Conservation (phyloP, 345 rosid genomes). For the Raphanus raphanistrum region DNA sequence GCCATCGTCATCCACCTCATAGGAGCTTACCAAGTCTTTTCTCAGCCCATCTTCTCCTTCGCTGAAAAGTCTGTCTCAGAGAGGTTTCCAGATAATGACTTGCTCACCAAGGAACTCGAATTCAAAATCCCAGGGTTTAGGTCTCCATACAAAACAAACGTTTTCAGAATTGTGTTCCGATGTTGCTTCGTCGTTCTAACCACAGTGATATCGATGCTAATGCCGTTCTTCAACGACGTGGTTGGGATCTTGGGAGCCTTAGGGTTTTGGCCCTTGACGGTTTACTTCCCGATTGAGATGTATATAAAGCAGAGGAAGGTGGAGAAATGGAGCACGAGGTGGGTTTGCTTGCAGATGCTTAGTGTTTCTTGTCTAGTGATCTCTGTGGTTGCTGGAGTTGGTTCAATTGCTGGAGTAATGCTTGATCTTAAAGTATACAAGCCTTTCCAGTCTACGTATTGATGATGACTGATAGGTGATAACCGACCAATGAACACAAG, state of each 20-base stretch:
- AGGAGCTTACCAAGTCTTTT: conserved; percentile 76
- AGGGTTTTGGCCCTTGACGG: conserved; percentile 80
- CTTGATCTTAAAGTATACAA: conserved; percentile 45
- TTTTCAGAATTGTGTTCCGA: conserved; percentile 62
- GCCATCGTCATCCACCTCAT: conserved; percentile 71
- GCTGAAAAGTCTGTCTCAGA: conserved; percentile 43
- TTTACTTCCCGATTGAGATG: conserved; percentile 79
- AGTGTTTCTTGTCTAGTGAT: conserved; percentile 59
- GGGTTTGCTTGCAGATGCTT: conserved; percentile 60
- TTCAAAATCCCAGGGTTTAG: conserved; percentile 46
- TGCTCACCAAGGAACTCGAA: conserved; percentile 52
- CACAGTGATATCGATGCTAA: conserved; percentile 65
- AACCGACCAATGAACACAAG: background rate
- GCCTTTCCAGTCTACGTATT: conserved; percentile 42
- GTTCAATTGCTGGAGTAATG: conserved; percentile 66
- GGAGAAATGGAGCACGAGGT: conserved; percentile 63
- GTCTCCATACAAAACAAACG: conserved; percentile 46
- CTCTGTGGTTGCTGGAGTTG: conserved; percentile 57
- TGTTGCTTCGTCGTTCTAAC: conserved; percentile 55
- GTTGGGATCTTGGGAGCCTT: conserved; percentile 74
- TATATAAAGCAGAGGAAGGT: conserved; percentile 58
- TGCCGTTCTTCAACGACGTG: conserved; percentile 74
- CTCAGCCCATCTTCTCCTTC: conserved; percentile 74
- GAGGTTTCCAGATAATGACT: conserved; percentile 45
- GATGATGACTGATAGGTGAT: conserved; percentile 1